Percentiles rank a stretch among this genome's conserved stretches.
Evolutionary conservation across 2,329 filamentous ascomycete species (phyloP).

Genomic region (Fusarium euwallaceae): DNA sequence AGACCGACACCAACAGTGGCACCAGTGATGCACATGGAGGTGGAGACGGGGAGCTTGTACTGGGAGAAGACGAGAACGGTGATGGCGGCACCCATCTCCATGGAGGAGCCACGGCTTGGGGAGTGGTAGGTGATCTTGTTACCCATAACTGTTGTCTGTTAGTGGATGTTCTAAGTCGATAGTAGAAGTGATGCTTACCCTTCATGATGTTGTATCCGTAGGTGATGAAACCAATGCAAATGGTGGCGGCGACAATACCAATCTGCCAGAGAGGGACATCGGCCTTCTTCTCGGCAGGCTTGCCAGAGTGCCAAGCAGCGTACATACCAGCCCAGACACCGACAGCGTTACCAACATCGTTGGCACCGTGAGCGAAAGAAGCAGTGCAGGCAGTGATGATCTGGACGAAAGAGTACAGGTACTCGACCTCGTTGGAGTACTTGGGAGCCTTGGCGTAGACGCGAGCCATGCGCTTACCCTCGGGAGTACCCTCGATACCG

Average conservation of each 20-base stretch:
- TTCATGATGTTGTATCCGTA: slow-evolving; percentile 91
- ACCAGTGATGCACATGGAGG: slow-evolving; percentile 84
- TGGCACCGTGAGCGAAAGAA: slow-evolving; percentile 82
- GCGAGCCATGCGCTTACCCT: slow-evolving; percentile 74
- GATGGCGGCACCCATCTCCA: slow-evolving; percentile 85
- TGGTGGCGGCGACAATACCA: slow-evolving; percentile 73
- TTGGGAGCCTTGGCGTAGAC: slow-evolving; percentile 72
- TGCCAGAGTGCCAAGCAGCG: slow-evolving; percentile 74
- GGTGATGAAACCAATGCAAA: slow-evolving; percentile 77
- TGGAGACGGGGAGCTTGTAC: slow-evolving; percentile 81
- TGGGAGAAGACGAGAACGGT: slow-evolving; percentile 83
- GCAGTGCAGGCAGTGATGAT: slow-evolving; percentile 78
- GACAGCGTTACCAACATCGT: slow-evolving; percentile 80
- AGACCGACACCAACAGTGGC: slow-evolving; percentile 83
- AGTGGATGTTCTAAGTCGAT: neutral
- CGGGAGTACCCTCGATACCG: slow-evolving; percentile 78
- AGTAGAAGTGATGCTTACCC: slow-evolving; percentile 59
- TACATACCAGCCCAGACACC: slow-evolving; percentile 80
- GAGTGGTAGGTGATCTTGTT: slow-evolving; percentile 83
- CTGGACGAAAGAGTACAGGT: slow-evolving; percentile 76
- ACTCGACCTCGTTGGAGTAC: slow-evolving; percentile 79
- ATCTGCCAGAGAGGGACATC: slow-evolving; percentile 82
- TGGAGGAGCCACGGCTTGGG: slow-evolving; percentile 71
- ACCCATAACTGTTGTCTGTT: slow-evolving; percentile 72
- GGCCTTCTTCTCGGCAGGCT: slow-evolving; percentile 71